Percentiles rank a stretch among this genome's conserved stretches.
Conservation (phyloP, 2,329 filamentous ascomycete species). For the Alternaria novae-zelandiae region DNA sequence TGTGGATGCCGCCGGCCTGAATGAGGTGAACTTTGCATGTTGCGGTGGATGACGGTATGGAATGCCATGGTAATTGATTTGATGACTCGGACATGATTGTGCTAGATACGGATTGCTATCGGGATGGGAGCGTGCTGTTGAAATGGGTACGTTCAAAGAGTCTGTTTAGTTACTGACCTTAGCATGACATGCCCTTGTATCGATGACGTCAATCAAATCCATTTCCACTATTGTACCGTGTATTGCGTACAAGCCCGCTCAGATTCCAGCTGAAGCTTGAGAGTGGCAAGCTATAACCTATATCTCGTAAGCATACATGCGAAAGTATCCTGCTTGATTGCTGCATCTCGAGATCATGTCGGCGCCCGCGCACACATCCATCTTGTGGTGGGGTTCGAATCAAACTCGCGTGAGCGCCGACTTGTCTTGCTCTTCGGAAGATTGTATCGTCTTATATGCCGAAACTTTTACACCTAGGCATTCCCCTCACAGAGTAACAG, state of each 20-base stretch:
- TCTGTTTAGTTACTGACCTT: not conserved
- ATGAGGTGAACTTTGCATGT: slow-evolving; percentile 43
- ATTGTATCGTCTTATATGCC: not conserved
- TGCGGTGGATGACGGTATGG: slow-evolving; percentile 28
- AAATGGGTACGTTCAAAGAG: not conserved
- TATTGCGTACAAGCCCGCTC: not conserved
- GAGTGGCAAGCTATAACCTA: not conserved
- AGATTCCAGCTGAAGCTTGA: not conserved
- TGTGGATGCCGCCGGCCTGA: slow-evolving; percentile 51
- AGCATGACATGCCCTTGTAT: not conserved
- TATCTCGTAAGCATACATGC: not conserved
- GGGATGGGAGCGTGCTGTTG: not conserved
- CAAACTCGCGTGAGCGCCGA: too few relatives aligned
- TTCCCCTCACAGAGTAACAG: not conserved
- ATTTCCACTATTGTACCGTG: not conserved
- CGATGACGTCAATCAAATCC: not conserved
- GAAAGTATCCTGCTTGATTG: not conserved
- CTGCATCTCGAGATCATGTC: not conserved
- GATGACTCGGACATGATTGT: not conserved
- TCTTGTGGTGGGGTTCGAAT: not conserved
- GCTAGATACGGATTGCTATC: not conserved
- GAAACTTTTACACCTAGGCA: not conserved
- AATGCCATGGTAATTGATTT: slow-evolving; percentile 29
- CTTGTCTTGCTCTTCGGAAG: not conserved
- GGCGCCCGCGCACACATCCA: not conserved